Evolutionary conservation across 2,329 filamentous ascomycete genomes (phyloP), one percentile per base, ranked within the genome.

Genomic region (Magnaporthales sp.): DNA sequence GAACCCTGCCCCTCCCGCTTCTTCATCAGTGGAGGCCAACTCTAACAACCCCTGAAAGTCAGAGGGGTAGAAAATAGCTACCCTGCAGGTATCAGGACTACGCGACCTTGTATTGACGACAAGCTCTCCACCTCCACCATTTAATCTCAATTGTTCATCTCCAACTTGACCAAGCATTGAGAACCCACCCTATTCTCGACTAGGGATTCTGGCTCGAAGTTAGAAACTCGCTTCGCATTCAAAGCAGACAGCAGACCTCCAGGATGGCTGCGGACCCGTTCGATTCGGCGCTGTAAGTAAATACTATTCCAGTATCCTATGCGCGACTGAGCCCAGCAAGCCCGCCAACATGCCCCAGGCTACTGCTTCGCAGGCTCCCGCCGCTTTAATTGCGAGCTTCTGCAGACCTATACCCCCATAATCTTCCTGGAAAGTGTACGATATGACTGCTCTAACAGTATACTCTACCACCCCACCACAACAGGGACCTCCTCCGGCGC

Each of bases 401-500:
- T 51, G 6, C 19, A n/a, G 38, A 51, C 5, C 38, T n/a, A n/a
- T 65, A 62, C 32, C 60, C 64, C 38, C 61, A 64, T 58, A 27
- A 29, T 60, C n/a, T 38, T 65, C 65, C 60, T 58, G 62, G 62
- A 68, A 26, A 54, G 6, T 3, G 56, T 51, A 31, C 62, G 30
- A n/a, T 69, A 7, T 7, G 15, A 8, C 5, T 51, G 19, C 2
- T 51, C 38, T 58, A 62, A 62, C 63, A 24, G 32, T 56, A 46
- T 24, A 22, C 56, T 64, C 31, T 64, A 56, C 24, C 66, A 62
- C 61, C 67, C 68, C 61, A 71, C 63, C 46, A 46, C 62, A 64
- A 19, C 77, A 98, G 95, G 75, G 95, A 99, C 83, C 93, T 99
- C 76, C 94, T 99, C 79, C 94, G 95, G 73, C 95, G 95, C 70